Conservation (phyloP, 2,329 filamentous ascomycete species). For the Trichoderma oligosporum region DNA sequence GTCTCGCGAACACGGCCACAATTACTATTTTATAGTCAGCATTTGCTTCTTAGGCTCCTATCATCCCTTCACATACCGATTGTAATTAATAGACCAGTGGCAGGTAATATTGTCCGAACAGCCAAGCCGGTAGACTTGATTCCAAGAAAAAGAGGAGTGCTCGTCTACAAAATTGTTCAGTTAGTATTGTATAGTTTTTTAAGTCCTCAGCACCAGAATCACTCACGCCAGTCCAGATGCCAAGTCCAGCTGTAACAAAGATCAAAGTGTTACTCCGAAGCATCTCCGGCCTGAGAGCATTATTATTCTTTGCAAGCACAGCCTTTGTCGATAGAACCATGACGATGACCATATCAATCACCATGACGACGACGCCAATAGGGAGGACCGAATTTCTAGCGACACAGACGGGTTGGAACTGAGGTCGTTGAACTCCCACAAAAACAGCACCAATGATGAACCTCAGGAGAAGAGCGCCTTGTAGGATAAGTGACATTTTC, state of each 20-base stretch:
- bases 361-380: constrained; percentile 44
- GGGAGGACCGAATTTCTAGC: constrained; percentile 43
- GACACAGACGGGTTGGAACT: constrained; percentile 51
- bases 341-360: constrained; percentile 45
- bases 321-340: constrained; percentile 40
- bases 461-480: constrained; percentile 45
- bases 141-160: constrained; percentile 50
- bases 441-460: constrained; percentile 53
- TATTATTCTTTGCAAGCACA: constrained; percentile 37
- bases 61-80: constrained; percentile 38
- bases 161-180: constrained; percentile 40
- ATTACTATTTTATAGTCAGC: constrained; percentile 23
- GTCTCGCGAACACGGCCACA: constrained; percentile 37
- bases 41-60: background rate
- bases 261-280: constrained; percentile 41
- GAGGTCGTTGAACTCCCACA: constrained; percentile 51
- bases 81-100: constrained; percentile 46
- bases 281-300: constrained; percentile 27
- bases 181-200: constrained; percentile 13
- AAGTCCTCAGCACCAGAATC: background rate
- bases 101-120: constrained; percentile 48
- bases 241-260: constrained; percentile 42
- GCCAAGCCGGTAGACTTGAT: constrained; percentile 40
- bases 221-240: constrained; percentile 54
- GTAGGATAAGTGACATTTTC: constrained; percentile 40